Conservation (phyloP, 768 basidiomycete species). For the Calocybe indica region DNA sequence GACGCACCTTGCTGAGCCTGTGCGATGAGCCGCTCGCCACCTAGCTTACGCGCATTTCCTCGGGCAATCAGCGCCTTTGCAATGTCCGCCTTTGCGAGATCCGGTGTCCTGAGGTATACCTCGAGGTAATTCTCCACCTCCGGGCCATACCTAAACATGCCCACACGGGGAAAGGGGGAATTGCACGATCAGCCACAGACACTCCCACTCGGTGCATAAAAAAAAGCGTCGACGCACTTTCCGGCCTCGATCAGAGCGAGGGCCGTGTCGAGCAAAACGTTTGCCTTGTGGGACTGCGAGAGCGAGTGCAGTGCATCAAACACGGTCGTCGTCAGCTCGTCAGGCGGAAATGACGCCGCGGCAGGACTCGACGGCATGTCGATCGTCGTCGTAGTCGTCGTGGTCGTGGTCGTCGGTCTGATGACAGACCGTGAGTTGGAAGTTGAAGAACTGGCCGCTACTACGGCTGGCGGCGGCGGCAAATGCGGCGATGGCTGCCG, state of each 20-base stretch:
- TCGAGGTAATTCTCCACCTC: constrained; percentile 64
- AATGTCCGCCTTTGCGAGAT: constrained; percentile 43
- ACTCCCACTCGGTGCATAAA: neutral
- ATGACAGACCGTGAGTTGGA: neutral
- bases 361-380: constrained; percentile 1
- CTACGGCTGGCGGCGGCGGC: too few species aligned
- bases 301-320: constrained; percentile 42
- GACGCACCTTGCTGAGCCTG: constrained; percentile 55
- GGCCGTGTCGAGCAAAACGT: constrained; percentile 44
- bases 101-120: constrained; percentile 58
- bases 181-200: neutral
- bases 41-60: constrained; percentile 50
- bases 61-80: constrained; percentile 52
- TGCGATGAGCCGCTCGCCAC: constrained; percentile 47
- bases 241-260: constrained; percentile 43
- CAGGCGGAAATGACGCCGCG: constrained; percentile 24
- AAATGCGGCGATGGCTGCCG: too few species aligned
- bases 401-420: neutral
- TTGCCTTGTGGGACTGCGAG: constrained; percentile 37
- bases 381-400: neutral
- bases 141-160: constrained; percentile 47
- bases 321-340: constrained; percentile 48
- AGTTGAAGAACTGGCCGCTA: too few species aligned
- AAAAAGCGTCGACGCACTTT: constrained; percentile 28
- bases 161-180: constrained; percentile 1